A percentile compares a stretch with the other conserved stretches of the same genome.
phyloP scores from a whole-genome alignment of 192 early-diverging fungal genomes.

The Coemansia guatemalensis region DNA sequence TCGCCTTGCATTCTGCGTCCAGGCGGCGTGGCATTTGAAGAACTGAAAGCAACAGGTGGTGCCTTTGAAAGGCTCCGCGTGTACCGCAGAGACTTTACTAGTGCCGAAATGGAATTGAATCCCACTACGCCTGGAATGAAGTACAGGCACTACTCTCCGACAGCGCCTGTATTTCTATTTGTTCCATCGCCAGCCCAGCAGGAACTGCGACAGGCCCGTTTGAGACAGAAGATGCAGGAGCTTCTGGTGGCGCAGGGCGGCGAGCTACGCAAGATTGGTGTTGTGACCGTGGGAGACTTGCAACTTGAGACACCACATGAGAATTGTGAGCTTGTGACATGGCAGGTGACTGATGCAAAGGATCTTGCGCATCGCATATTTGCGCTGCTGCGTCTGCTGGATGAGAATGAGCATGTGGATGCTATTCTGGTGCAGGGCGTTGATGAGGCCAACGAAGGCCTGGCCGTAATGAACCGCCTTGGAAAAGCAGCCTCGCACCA shows the following conservation, averaged over 20 bases:
- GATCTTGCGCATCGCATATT: slow-evolving; percentile 84
- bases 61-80: slow-evolving; percentile 66
- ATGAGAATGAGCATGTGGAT: slow-evolving; percentile 61
- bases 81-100: slow-evolving; percentile 77
- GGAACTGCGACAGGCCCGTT: too few relatives aligned
- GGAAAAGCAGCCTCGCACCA: slow-evolving; percentile 81
- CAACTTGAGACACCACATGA: not conserved
- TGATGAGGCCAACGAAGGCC: slow-evolving; percentile 77
- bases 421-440: slow-evolving; percentile 92
- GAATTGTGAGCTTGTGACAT: slow-evolving; percentile 14
- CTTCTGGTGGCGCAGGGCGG: slow-evolving; percentile 1
- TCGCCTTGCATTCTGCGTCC: slow-evolving; percentile 84
- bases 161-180: slow-evolving; percentile 80
- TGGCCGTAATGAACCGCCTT: slow-evolving; percentile 97
- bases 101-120: slow-evolving; percentile 64
- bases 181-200: slow-evolving; percentile 19
- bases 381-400: slow-evolving; percentile 72
- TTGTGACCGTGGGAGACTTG: slow-evolving; percentile 9
- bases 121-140: slow-evolving; percentile 99
- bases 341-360: slow-evolving; percentile 51
- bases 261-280: slow-evolving; percentile 7
- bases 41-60: slow-evolving; percentile 59
- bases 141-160: slow-evolving; percentile 96
- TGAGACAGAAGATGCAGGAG: slow-evolving; percentile 14
- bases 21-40: slow-evolving; percentile 88